Evolutionary conservation across 2,329 filamentous ascomycete species (phyloP).

Genomic region (Ophiostoma sp.): DNA sequence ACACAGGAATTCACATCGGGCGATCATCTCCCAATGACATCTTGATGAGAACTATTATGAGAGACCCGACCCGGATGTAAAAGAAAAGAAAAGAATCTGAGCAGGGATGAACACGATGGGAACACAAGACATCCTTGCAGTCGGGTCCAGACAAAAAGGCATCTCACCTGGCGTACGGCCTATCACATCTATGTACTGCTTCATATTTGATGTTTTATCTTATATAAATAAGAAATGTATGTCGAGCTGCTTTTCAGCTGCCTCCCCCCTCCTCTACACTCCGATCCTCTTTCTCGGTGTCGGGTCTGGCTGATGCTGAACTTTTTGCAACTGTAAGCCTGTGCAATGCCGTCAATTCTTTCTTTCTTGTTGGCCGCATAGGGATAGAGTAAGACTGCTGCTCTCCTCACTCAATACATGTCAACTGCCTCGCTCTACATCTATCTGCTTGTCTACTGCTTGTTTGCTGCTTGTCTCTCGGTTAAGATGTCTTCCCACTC

Average conservation of each 20-base stretch:
- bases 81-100: background rate
- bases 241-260: constrained; percentile 6
- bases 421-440: background rate
- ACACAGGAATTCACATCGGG: background rate
- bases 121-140: constrained; percentile 6
- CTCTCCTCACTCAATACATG: no score
- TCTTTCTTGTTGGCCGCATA: background rate
- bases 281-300: background rate
- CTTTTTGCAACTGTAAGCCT: background rate
- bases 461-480: background rate
- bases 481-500: constrained; percentile 7
- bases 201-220: background rate
- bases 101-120: background rate
- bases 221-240: background rate
- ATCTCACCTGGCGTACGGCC: background rate
- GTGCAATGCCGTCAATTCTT: constrained; percentile 5
- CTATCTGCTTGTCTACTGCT: background rate
- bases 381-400: background rate
- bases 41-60: background rate
- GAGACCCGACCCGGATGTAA: background rate
- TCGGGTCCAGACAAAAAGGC: background rate
- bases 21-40: background rate
- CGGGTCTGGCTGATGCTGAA: background rate
- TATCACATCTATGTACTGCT: background rate
- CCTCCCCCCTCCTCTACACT: background rate